Base-by-base conservation (phyloP, 2,329 filamentous ascomycete species). In the Fusarium bulbicola region DNA sequence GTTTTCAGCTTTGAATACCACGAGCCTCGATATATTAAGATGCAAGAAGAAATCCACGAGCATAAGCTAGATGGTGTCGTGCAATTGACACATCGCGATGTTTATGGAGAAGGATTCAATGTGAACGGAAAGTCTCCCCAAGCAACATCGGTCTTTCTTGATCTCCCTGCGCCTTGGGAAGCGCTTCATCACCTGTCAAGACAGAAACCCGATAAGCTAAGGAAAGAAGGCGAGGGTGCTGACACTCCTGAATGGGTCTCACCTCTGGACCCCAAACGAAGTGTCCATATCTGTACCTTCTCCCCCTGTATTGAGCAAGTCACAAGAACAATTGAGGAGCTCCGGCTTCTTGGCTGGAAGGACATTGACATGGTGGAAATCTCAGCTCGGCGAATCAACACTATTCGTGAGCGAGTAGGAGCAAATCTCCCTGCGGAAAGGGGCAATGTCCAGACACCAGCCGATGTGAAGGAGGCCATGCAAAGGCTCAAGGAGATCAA, bases 221-320 rank as follows among this genome's bases (percentile, higher is more conserved):
- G 62, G 36, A 71, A 73, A 26, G 57, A 73, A 24, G 74, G 59
- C 24, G 76, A 79, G n/a, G 79, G 74, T 10, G 15, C 52, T 39
- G 70, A 69, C 21, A 64, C 76, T 53, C 53, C 72, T 30, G 74
- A 64, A 43, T 91, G 88, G 84, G 79, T 87, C 21, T 91, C 89
- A 1, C 87, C 89, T 1, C 86, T 98, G 16, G 92, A 96, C 74
- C 91, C 93, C 0, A 86, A 87, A n/a, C 87, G 89, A 46, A 88
- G 92, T 10, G 90, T 92, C 4, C 88, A 96, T 79, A 88, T 99
- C 61, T 99, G 96, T 85, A 97, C 95, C 2, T 99, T 99, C 84
- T 97, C 93, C 3, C 96, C 96, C 0, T 99, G 96, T 82, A 97
- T 99, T 74, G 96, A 99, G 83, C 96, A 99, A 84, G 95, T 97